These are phyloP conservation scores for Suillus fuscotomentosus DNA, from an alignment of 768 basidiomycete genomes.

Conservation along the genomic window DNA sequence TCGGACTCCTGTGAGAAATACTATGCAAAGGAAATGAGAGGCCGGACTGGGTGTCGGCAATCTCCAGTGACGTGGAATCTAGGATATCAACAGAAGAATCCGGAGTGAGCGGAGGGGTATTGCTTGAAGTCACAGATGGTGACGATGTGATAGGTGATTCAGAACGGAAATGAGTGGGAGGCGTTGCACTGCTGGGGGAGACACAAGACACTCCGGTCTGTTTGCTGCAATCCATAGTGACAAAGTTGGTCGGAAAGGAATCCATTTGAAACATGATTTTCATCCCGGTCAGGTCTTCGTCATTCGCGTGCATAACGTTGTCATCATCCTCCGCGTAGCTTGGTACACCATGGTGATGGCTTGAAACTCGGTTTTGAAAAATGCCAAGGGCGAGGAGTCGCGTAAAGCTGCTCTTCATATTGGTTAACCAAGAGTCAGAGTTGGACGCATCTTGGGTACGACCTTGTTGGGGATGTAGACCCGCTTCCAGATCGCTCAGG, in stretches of 20 bases:
- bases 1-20: not conserved
- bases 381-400: not conserved
- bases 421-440: not conserved
- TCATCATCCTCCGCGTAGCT: not conserved
- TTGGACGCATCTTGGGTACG: not conserved
- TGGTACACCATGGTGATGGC: not conserved
- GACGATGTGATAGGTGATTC: not conserved
- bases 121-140: not conserved
- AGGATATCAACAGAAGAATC: not conserved
- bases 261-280: not conserved
- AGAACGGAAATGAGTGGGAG: not conserved
- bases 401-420: slow-evolving; percentile 1
- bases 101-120: not conserved
- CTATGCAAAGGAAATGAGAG: not conserved
- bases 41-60: not conserved
- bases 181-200: not conserved
- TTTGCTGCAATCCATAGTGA: not conserved
- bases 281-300: not conserved
- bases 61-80: not conserved
- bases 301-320: not conserved
- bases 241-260: not conserved
- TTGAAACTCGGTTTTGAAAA: not conserved
- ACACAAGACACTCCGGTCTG: not conserved
- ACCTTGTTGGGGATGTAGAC: not conserved
- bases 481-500: slow-evolving; percentile 1